Percentiles rank a stretch among this genome's conserved stretches.
These are phyloP conservation scores for Ligustrum vulgare DNA, from an alignment of 257 asterid genomes.

Conservation along the genomic window DNA sequence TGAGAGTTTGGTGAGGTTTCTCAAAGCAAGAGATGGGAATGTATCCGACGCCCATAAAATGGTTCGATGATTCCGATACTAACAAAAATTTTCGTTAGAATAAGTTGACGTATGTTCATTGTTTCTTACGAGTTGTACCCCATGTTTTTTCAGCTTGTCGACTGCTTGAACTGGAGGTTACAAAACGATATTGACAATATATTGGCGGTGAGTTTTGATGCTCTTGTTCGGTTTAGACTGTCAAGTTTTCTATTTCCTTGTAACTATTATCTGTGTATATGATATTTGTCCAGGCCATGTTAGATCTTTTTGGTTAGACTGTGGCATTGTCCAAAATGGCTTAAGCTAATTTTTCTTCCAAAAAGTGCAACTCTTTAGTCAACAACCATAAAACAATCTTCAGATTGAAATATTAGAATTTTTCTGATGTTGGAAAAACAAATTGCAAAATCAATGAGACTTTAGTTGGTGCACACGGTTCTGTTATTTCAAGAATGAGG, in stretches of 20 bases:
- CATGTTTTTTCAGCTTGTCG: conserved; percentile 59
- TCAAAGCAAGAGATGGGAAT: conserved; percentile 84
- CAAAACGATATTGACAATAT: conserved; percentile 71
- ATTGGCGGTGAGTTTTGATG: conserved; percentile 58
- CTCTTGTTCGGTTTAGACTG: background rate
- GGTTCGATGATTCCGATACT: conserved; percentile 43
- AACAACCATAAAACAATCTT: background rate
- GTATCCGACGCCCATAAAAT: conserved; percentile 60
- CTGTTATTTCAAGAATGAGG: background rate
- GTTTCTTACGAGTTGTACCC: conserved; percentile 8
- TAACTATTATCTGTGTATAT: background rate
- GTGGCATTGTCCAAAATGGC: background rate
- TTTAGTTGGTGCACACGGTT: background rate
- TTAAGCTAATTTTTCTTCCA: background rate
- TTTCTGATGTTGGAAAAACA: background rate
- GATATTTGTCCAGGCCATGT: background rate
- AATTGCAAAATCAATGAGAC: conserved; percentile 4
- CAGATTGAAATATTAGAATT: background rate
- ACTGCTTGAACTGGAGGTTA: conserved; percentile 83
- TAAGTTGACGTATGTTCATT: conserved; percentile 1
- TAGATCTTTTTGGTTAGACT: background rate
- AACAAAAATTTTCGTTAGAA: background rate
- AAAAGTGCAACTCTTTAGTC: background rate
- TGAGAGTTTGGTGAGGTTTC: conserved; percentile 72
- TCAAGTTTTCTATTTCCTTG: background rate